Evolutionary conservation across 257 asterid genomes (phyloP).

Genomic region (Plantago major): DNA sequence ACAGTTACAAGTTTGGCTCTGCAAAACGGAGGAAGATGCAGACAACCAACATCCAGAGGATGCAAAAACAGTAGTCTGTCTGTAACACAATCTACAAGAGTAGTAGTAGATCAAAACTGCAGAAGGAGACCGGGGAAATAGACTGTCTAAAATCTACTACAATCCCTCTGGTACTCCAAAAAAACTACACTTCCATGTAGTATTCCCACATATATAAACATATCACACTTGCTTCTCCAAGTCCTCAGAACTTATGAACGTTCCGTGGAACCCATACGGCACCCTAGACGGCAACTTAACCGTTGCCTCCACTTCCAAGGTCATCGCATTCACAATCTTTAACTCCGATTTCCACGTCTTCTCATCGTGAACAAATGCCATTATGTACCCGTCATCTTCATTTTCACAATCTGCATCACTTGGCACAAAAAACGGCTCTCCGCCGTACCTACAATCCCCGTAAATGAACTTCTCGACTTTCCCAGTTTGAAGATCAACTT

Average conservation of each 20-base stretch:
- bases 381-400: conserved; percentile 39
- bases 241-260: conserved; percentile 33
- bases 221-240: conserved; percentile 27
- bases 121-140: conserved; percentile 17
- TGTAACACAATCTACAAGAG: neutral
- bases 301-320: conserved; percentile 23
- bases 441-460: conserved; percentile 34
- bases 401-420: conserved; percentile 6
- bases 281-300: conserved; percentile 38
- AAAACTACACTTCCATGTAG: neutral
- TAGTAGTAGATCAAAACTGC: neutral
- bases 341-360: conserved; percentile 35
- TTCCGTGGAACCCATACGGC: conserved; percentile 48
- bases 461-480: conserved; percentile 27
- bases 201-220: neutral
- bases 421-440: conserved; percentile 40
- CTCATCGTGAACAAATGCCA: conserved; percentile 41
- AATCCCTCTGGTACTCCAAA: conserved; percentile 18
- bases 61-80: neutral
- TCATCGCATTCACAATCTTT: conserved; percentile 29
- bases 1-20: no score
- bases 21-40: no score
- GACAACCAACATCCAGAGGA: no score
- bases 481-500: conserved; percentile 32
- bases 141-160: neutral